phyloP scores from a whole-genome alignment of 2,329 filamentous ascomycete genomes.

The Cladophialophora bantiana region DNA sequence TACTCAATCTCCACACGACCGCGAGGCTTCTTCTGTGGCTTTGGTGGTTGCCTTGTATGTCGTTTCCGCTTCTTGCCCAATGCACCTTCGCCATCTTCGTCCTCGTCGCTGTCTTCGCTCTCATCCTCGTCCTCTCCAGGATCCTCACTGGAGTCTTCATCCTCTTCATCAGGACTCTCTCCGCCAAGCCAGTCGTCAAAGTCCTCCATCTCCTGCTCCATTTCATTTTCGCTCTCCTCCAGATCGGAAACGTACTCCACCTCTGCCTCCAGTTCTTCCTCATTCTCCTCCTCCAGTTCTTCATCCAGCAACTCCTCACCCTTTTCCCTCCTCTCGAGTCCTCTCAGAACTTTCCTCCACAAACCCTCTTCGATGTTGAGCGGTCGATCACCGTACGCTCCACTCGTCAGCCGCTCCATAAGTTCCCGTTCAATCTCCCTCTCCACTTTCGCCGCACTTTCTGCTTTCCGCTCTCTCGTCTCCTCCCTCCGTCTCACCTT shows the following conservation, averaged over 20 bases:
- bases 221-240: conserved; percentile 80
- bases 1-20: conserved; percentile 78
- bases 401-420: conserved; percentile 86
- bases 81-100: conserved; percentile 54
- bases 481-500: conserved; percentile 82
- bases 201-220: conserved; percentile 77
- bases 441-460: conserved; percentile 90
- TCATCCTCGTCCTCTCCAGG: conserved; percentile 67
- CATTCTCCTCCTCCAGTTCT: conserved; percentile 71
- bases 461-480: conserved; percentile 77
- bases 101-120: conserved; percentile 62
- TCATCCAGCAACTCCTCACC: conserved; percentile 84
- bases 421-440: conserved; percentile 93
- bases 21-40: conserved; percentile 65
- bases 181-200: conserved; percentile 95
- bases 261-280: conserved; percentile 68
- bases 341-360: conserved; percentile 95
- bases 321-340: conserved; percentile 85
- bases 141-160: conserved; percentile 59
- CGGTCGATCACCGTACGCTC: conserved; percentile 92
- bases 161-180: conserved; percentile 62
- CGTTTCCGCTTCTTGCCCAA: conserved; percentile 65
- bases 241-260: conserved; percentile 95
- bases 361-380: conserved; percentile 93
- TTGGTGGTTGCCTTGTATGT: conserved; percentile 55